Evolutionary conservation across 768 basidiomycete species (phyloP).

Genomic region (Mycena capillaripes): DNA sequence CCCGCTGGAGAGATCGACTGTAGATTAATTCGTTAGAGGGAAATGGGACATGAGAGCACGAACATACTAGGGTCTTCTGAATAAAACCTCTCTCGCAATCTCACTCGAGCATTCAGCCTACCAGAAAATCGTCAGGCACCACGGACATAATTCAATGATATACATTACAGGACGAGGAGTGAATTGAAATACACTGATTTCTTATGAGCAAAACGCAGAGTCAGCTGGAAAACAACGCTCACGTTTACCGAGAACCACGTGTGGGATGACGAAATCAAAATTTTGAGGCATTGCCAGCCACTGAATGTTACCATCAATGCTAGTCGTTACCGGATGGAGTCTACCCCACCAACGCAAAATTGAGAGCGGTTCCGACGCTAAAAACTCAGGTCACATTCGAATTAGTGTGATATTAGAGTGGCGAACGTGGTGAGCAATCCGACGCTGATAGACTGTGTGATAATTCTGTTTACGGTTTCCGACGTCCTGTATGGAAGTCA

Average conservation of each 20-base stretch:
- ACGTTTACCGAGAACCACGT: slow-evolving; percentile 5
- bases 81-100: neutral
- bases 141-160: no score
- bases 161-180: neutral
- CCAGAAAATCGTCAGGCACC: neutral
- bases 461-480: neutral
- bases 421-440: neutral
- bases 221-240: neutral
- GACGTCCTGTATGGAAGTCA: neutral
- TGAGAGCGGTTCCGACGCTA: neutral
- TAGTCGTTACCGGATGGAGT: neutral
- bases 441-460: slow-evolving; percentile 4
- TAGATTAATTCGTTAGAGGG: no score
- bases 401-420: neutral
- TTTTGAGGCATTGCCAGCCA: neutral
- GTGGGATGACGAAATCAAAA: neutral
- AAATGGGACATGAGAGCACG: no score
- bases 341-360: neutral
- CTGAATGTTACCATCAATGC: neutral
- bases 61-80: neutral
- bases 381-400: no score
- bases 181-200: neutral
- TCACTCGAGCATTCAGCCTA: slow-evolving; percentile 1
- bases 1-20: no score
- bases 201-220: neutral